These are phyloP conservation scores for Penicillium flavigenum DNA, from an alignment of 495 filamentous ascomycete species.

Conservation along the genomic window DNA sequence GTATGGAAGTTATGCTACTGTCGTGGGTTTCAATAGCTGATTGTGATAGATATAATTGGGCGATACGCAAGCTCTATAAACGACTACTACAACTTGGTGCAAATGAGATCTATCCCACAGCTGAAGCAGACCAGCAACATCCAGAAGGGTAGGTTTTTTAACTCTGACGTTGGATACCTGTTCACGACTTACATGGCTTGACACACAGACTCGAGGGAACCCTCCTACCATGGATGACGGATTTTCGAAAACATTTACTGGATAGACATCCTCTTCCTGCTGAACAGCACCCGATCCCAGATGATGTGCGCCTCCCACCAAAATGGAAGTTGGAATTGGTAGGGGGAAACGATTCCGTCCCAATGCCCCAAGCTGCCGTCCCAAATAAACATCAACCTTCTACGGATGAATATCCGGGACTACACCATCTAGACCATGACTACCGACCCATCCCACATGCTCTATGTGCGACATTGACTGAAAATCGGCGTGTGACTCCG, in stretches of 20 bases:
- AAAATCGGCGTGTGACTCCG: conserved; percentile 75
- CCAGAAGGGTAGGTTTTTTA: conserved; percentile 70
- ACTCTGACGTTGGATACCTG: conserved; percentile 1
- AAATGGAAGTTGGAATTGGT: conserved; percentile 68
- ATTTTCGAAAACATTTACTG: conserved; percentile 63
- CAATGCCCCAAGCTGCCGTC: neutral
- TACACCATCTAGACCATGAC: conserved; percentile 46
- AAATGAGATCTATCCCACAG: conserved; percentile 68
- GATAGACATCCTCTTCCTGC: conserved; percentile 65
- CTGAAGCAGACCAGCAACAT: conserved; percentile 91
- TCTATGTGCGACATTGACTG: conserved; percentile 38
- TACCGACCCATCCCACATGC: conserved; percentile 53
- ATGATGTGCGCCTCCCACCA: conserved; percentile 72
- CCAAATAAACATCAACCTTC: conserved; percentile 5
- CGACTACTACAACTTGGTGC: conserved; percentile 85
- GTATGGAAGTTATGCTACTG: conserved; percentile 40
- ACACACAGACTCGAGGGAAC: conserved; percentile 68
- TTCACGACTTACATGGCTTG: neutral
- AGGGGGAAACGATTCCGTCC: conserved; percentile 8
- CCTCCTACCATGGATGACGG: conserved; percentile 74
- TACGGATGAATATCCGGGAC: conserved; percentile 24
- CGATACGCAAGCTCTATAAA: conserved; percentile 81
- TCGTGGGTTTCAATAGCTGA: neutral
- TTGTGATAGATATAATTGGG: conserved; percentile 81
- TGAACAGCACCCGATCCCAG: conserved; percentile 66